Base-by-base conservation (phyloP, 2,329 filamentous ascomycete genomes). In the Microdochium nivale region DNA sequence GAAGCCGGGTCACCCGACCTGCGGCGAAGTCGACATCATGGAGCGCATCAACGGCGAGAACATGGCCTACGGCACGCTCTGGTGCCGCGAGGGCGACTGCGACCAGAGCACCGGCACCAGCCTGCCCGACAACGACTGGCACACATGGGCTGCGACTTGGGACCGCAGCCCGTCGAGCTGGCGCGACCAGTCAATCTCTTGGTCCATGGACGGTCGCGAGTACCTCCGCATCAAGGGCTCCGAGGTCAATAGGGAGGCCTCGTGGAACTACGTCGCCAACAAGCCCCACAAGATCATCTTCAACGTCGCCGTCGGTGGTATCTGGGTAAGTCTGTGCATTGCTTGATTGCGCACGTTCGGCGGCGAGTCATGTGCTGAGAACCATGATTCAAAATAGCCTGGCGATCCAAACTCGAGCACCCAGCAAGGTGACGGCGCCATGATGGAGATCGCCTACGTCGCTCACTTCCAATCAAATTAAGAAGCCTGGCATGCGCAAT, bases 361-460 rank as follows among this genome's bases (percentile, higher is more conserved):
- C n/a, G n/a, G 19, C 8, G 21, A 4, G 13, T 47, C 19, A 4
- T 47, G 43, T 46, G 21, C 43, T 46, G 14, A 46, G n/a, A n/a
- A n/a, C n/a, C 24, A 16, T 30, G 7, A 21, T 16, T 25, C 3
- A 23, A 0, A 32, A 46, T 55, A 77, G 76, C 77, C 77, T 46
- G 78, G 78, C 2, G 25, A 64, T 13, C 78, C 79, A 2, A 76
- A 76, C 56, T 58, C 51, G 3, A 57, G 61, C n/a, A 81, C 78
- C 2, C 54, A 58, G 1, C 75, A 71, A 48, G 71, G 76, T 25
- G 71, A 60, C n/a, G 74, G 70, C 40, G 71, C 66, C 59, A 73
- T 75, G 64, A 74, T 80, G 70, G 77, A 80, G 60, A 68, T 78
- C 25, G 70, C 67, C 46, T 79, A 79, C 53, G 73, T 79, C 16